Evolutionary conservation across 495 filamentous ascomycete species (phyloP), one percentile per base, ranked within the genome.

Genomic region (Trichoderma parareesei): DNA sequence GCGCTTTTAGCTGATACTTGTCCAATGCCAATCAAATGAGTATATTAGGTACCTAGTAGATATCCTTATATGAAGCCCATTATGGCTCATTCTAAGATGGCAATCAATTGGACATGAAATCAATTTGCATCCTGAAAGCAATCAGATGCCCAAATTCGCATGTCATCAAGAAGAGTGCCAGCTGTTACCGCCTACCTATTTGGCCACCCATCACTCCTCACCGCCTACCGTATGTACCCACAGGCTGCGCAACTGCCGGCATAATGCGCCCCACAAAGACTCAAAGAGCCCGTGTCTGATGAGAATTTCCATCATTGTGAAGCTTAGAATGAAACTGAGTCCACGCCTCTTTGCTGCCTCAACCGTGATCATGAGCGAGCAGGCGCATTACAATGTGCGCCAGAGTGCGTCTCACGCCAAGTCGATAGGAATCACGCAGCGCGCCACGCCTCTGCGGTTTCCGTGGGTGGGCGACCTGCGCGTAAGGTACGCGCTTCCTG

Each of bases 401-500:
- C 48, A 74, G 75, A 63, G 20, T 38, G 61, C 61, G n/a, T 43
- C 61, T n/a, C 61, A 46, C 42, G 43, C 43, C 70, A 75, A 75
- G 61, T 68, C 33, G 20, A 73, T 77, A 42, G 75, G 75, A 38
- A 77, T 77, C 61, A 73, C 69, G 8, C 71, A 75, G 65, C 69
- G 73, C 44, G 69, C 70, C 38, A 69, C 72, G 13, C 68, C 74
- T 1, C 65, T 74, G 38, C 70, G 70, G 53, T 75, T 71, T 38
- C 65, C 69, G 38, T 77, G 74, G 74, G 70, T 62, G 61, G 75
- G 73, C 60, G 74, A 77, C 62, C 70, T 75, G 41, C 73, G 75
- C 68, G 75, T 75, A 68, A 71, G 75, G 74, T 76, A 71, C 55
- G 71, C 35, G 14, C 46, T 35, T 57, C 9, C 9, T 57, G 9